phyloP scores from a whole-genome alignment of 2,329 filamentous ascomycete species.

The Stemphylium lycopersici region DNA sequence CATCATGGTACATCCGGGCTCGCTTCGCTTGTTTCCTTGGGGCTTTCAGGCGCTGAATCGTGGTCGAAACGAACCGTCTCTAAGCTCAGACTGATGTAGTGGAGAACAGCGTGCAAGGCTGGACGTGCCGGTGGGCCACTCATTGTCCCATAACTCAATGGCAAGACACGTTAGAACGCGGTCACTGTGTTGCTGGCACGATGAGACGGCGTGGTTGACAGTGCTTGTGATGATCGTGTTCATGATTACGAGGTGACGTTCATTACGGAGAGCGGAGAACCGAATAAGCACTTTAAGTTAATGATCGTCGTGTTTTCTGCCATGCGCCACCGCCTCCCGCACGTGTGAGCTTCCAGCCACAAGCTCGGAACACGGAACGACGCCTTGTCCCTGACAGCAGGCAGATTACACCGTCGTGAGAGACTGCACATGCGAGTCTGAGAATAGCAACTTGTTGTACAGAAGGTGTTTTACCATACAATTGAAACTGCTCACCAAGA shows the following conservation, averaged over 20 bases:
- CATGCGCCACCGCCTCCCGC: slow-evolving; percentile 5
- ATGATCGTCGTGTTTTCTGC: slow-evolving; percentile 13
- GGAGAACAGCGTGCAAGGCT: neutral
- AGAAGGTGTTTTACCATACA: slow-evolving; percentile 2
- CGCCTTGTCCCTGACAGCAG: slow-evolving; percentile 9
- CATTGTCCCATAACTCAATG: neutral
- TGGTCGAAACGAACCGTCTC: slow-evolving; percentile 18
- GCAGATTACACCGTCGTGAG: neutral
- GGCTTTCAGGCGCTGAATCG: slow-evolving; percentile 11
- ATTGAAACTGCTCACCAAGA: slow-evolving; percentile 1
- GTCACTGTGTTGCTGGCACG: neutral
- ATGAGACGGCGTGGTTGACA: slow-evolving; percentile 3
- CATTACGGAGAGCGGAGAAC: slow-evolving; percentile 20
- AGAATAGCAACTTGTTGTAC: slow-evolving; percentile 6
- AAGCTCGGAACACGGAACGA: neutral
- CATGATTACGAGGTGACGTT: slow-evolving; percentile 18
- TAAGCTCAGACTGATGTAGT: slow-evolving; percentile 13
- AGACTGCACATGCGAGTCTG: neutral
- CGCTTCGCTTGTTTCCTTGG: slow-evolving; percentile 15
- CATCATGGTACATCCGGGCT: slow-evolving; percentile 6
- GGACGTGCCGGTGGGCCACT: neutral
- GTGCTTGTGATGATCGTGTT: slow-evolving; percentile 9
- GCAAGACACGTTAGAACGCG: neutral
- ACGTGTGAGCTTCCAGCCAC: slow-evolving; percentile 9
- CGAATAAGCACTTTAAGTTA: slow-evolving; percentile 13